These are phyloP conservation scores for Dianthus caryophyllus DNA, from an alignment of 148 eudicot genomes.

Conservation along the genomic window DNA sequence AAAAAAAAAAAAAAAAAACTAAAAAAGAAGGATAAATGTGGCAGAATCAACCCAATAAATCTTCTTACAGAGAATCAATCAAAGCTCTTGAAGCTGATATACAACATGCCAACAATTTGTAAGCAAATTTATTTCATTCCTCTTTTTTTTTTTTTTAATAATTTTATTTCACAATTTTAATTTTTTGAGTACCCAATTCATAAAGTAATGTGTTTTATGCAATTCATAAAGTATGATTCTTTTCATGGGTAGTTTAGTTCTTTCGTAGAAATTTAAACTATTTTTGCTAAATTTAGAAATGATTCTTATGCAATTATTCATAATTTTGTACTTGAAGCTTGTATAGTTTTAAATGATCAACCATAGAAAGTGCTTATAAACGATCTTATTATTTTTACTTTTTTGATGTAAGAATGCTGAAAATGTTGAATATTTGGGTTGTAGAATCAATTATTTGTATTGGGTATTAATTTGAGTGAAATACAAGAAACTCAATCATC, in stretches of 20 bases:
- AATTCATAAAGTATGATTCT: not conserved
- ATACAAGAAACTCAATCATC: not conserved
- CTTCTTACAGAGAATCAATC: conserved; percentile 15
- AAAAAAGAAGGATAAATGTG: conserved; percentile 46
- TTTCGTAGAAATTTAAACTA: not conserved
- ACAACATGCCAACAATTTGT: conserved; percentile 43
- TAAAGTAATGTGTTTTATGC: not conserved
- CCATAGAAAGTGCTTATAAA: too few relatives aligned
- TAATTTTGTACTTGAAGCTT: not conserved
- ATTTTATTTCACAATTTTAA: too few relatives aligned
- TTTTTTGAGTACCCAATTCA: not conserved
- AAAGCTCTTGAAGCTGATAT: conserved; percentile 1
- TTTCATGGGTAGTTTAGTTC: not conserved
- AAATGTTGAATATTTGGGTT: not conserved
- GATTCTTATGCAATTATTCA: not conserved
- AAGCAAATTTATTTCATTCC: not conserved
- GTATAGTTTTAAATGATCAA: not conserved
- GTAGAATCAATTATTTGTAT: not conserved
- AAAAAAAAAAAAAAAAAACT: too few relatives aligned
- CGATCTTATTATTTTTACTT: too few relatives aligned
- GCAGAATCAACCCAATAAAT: conserved; percentile 48
- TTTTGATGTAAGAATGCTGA: not conserved
- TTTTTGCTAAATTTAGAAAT: not conserved
- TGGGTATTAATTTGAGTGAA: not conserved
- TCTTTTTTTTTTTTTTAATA: not conserved